Base-by-base conservation (phyloP, 164 flowering plant genomes). In the Stephania japonica region DNA sequence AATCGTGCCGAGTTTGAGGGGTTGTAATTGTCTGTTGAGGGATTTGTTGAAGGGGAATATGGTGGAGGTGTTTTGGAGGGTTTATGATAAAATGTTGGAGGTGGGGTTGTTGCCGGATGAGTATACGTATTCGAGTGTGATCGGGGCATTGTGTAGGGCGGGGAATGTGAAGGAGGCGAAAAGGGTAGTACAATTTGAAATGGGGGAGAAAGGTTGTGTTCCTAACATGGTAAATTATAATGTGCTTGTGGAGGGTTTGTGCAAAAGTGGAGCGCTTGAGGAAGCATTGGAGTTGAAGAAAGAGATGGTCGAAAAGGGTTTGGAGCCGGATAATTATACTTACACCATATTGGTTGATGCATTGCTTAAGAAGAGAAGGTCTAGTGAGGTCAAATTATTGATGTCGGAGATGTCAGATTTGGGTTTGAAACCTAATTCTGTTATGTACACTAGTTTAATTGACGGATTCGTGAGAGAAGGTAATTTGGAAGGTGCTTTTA, bases 31-130 rank as follows among this genome's bases (percentile, higher is more conserved):
- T 18, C 72, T 91, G 68, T 79, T 93, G 90, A 87, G 76, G 25
- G 92, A 89, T 73, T 78, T 89, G 70, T 69, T 89, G 75, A 88
- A 78, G 78, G 26, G 25, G 21, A 81, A 80, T 65, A 84, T 44
- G 80, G 70, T 86, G 84, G 89, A 78, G 19, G 49, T 81, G 82
- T 87, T 90, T 79, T 91, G 93, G 93, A 84, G 78, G 81, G 96
- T 91, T 8, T 86, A 86, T 75, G 80, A 82, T 23, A 79, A 75
- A 68, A 87, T 91, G 88, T 9, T 79, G 66, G 86, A 82, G 42
- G 78, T 38, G 7, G 78, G 80, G 62, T 50, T 91, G 0, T 38
- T 7, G 23, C 79, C 83, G 70, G 94, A 94, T 87, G 89, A 81
- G 75, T 89, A 88, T 65, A 89, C 92, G 64, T 89, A 85, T 69